Evolutionary conservation across 2,329 filamentous ascomycete genomes (phyloP), one percentile per base, ranked within the genome.

Genomic region (Calonectria leucothoes): DNA sequence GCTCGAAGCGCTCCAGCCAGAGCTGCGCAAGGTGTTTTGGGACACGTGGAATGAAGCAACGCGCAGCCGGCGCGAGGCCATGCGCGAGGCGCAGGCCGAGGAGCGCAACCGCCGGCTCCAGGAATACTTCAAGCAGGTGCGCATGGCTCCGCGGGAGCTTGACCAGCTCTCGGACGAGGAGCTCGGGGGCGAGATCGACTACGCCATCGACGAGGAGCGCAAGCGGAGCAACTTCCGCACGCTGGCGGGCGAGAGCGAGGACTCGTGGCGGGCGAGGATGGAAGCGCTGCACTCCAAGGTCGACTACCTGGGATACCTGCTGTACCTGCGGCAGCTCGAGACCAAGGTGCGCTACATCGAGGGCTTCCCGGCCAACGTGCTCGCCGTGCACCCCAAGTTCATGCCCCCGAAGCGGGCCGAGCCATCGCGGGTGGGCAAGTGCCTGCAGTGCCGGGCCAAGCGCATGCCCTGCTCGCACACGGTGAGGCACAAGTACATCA

Each of bases 321-420:
- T 74, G 17, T 51, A 59, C 42, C 10, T 11, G 14, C 75, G 72
- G n/a, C 69, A 66, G 31, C 66, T 75, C 0, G 20, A 33, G 27
- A 67, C 39, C 11, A 70, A 76, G 49, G 69, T 74, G 33, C 72
- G 70, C n/a, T 84, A 84, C 61, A 51, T 82, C 6, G 80, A 83
- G 7, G 82, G 82, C 2, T 69, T 79, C 4, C 82, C 82, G 0
- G 73, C 72, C 39, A 79, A 79, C 39, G 59, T 78, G 4, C 33
- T 75, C 5, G 23, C 69, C 1, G 57, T 73, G 6, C 73, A 76
- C 35, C 79, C 74, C 7, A 49, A 73, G 39, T 57, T 82, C 45
- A 35, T 52, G 25, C 76, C 76, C 15, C 65, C 59, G 27, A 11
- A 29, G 33, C 42, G 39, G 6, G 42, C 39, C 2, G 11, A 4